Evolutionary conservation across 331 rosid genomes (phyloP).

Genomic region (Spiraea crenata): DNA sequence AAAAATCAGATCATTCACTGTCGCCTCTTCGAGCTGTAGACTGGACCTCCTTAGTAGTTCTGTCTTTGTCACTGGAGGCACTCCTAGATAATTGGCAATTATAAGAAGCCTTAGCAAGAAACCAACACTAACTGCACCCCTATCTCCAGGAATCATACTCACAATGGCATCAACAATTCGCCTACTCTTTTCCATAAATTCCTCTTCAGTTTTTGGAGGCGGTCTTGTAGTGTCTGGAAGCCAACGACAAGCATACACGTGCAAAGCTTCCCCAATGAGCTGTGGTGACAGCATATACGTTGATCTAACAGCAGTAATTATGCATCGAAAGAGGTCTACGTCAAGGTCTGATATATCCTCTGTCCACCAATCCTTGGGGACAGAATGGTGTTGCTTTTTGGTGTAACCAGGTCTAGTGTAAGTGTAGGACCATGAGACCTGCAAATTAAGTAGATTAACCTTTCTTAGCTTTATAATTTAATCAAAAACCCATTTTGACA

Average conservation of each 20-base stretch:
- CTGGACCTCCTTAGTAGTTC: conserved; percentile 74
- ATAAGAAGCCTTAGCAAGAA: conserved; percentile 78
- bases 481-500: background rate
- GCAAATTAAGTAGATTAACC: conserved; percentile 16
- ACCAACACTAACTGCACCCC: conserved; percentile 79
- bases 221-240: conserved; percentile 54
- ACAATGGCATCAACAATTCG: conserved; percentile 71
- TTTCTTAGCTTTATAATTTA: background rate
- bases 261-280: conserved; percentile 93
- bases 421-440: conserved; percentile 98
- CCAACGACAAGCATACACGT: conserved; percentile 85
- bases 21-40: conserved; percentile 83
- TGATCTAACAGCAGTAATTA: conserved; percentile 70
- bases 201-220: conserved; percentile 50
- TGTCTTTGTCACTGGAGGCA: conserved; percentile 58
- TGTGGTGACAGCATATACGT: conserved; percentile 75
- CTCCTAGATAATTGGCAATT: conserved; percentile 59
- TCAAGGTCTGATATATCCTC: conserved; percentile 92
- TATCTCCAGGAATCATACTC: conserved; percentile 80
- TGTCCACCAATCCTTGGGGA: conserved; percentile 99
- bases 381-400: conserved; percentile 70
- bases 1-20: conserved; percentile 73
- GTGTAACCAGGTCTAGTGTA: conserved; percentile 88
- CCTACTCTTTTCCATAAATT: conserved; percentile 43
- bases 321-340: conserved; percentile 79